Evolutionary conservation across 495 filamentous ascomycete genomes (phyloP), one percentile per base, ranked within the genome.

Genomic region (Penicillium diatomitis): DNA sequence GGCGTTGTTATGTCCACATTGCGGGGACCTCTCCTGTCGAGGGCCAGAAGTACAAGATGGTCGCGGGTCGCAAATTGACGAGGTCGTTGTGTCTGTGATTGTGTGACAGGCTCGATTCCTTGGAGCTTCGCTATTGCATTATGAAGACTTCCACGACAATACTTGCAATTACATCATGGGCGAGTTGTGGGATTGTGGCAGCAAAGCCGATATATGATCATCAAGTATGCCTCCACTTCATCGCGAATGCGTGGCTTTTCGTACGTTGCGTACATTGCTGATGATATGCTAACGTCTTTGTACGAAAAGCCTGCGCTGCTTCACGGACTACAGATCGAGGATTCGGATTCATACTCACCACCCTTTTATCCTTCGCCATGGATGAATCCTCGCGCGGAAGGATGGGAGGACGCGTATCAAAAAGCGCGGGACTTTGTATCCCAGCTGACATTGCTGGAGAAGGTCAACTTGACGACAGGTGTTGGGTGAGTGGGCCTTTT

Each of bases 391-490:
- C 27, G 37, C n/a, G 44, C 39, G 8, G 31, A 33, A 12, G 51
- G 41, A 11, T 54, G 51, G 46, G 42, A 49, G 8, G 37, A 30
- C 0, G 51, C 51, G 3, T 54, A 54, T n/a, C 28, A 38, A 4
- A 49, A 44, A 36, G 51, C 51, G 27, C 38, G 31, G 1, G 41
- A 32, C 9, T 39, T 46, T 38, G 46, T 54, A 8, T 37, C 35
- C 27, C 46, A 49, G 38, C 36, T 49, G 27, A 54, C 31, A 3
- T 29, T 49, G 29, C 27, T 46, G 20, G 51, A 54, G 38, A 54
- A 54, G 36, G 34, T 54, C 30, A 49, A 49, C 32, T 37, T 54
- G 31, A 49, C 51, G 8, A 54, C 51, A 3, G 51, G 51, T 42
- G 47, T 49, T 9, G 51, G 51, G 51, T 53, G 42, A 27, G 31